These are phyloP conservation scores for Thermomucor indicae-seudaticae DNA, from an alignment of 371 early-diverging fungal genomes.

Conservation along the genomic window DNA sequence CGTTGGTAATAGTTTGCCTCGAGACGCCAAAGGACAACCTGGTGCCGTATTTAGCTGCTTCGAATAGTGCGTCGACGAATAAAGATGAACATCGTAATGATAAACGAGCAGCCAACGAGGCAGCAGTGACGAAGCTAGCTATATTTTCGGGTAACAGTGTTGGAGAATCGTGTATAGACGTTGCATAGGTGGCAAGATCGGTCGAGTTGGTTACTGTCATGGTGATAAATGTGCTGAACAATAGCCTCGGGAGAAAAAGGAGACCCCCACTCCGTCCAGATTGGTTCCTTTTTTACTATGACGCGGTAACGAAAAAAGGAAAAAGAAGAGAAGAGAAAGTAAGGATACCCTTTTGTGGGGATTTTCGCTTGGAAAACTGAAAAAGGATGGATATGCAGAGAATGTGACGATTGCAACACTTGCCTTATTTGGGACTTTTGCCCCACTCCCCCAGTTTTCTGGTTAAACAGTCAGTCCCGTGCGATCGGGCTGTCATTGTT, in stretches of 20 bases:
- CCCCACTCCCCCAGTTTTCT: no score
- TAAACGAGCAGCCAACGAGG: slow-evolving; percentile 38
- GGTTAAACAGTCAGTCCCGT: no score
- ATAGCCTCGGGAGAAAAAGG: no score
- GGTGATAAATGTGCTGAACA: no score
- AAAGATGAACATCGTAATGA: slow-evolving; percentile 39
- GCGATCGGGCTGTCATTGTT: no score
- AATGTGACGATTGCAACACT: neutral
- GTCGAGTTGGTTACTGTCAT: no score
- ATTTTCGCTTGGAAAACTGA: no score
- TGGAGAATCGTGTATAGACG: slow-evolving; percentile 19
- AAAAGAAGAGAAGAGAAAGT: neutral
- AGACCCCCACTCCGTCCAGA: no score
- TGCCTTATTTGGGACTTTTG: no score
- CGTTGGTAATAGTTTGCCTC: slow-evolving; percentile 50
- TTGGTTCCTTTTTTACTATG: no score
- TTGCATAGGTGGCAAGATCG: no score
- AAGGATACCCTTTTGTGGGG: no score
- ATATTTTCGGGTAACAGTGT: slow-evolving; percentile 42
- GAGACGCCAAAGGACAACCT: slow-evolving; percentile 55
- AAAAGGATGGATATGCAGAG: neutral
- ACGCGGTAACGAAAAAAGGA: neutral
- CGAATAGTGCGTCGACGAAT: slow-evolving; percentile 50
- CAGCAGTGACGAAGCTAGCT: slow-evolving; percentile 34
- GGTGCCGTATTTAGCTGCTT: slow-evolving; percentile 59